These are phyloP conservation scores for Cladosporium sp. DNA, from an alignment of 2,329 filamentous ascomycete species.

Conservation along the genomic window DNA sequence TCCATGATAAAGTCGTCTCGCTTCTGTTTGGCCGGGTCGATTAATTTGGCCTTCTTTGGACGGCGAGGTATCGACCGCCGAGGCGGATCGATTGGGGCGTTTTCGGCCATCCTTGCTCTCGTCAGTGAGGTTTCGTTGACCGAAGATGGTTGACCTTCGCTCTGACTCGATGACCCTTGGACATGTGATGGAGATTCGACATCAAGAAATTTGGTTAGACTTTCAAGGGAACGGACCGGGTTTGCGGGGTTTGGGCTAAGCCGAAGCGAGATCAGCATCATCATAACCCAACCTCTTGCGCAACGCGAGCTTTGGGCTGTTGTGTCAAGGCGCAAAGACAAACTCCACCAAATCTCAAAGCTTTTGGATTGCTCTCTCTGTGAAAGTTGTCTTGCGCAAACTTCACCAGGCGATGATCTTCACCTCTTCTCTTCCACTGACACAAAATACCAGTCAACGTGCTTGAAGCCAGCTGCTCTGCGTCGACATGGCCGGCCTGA, in stretches of 20 bases:
- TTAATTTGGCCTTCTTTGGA: not conserved
- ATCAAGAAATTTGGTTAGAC: not conserved
- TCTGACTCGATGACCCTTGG: not conserved
- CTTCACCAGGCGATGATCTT: too few species aligned
- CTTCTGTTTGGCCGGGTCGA: conserved; percentile 22
- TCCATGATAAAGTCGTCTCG: conserved; percentile 35
- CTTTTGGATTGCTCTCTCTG: too few species aligned
- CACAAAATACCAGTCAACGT: conserved; percentile 50
- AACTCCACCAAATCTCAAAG: too few species aligned
- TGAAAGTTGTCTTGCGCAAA: too few species aligned
- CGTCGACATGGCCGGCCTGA: conserved; percentile 53
- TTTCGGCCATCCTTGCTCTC: not conserved
- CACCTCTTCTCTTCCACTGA: too few species aligned
- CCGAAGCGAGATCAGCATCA: too few species aligned
- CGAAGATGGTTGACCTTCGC: not conserved
- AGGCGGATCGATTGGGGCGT: not conserved
- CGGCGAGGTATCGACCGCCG: not conserved
- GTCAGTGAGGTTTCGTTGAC: too few species aligned
- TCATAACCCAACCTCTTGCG: too few species aligned
- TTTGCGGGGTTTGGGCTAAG: too few species aligned
- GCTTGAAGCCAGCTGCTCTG: conserved; percentile 53
- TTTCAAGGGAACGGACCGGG: not conserved
- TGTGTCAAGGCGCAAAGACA: too few species aligned
- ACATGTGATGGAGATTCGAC: not conserved
- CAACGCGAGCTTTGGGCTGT: too few species aligned